Evolutionary conservation across 2,329 filamentous ascomycete species (phyloP).

Genomic region (Penicillium sp.): DNA sequence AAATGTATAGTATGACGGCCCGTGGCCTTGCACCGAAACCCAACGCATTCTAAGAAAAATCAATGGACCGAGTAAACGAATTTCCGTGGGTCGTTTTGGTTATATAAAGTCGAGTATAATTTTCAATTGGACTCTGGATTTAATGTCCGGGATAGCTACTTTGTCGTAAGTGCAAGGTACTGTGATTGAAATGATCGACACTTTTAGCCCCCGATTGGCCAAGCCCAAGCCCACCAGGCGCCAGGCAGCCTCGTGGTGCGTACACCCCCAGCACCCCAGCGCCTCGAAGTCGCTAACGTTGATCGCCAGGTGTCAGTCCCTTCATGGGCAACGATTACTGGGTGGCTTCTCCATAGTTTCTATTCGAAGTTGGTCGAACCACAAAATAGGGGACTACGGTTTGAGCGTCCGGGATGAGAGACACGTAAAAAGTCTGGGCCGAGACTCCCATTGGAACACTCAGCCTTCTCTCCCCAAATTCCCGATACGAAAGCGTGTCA

Average conservation of each 20-base stretch:
- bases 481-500: conserved; percentile 11
- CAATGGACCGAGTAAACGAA: background rate
- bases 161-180: background rate
- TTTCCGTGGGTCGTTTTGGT: too few species aligned
- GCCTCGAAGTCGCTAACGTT: background rate
- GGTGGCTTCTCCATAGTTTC: background rate
- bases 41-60: background rate
- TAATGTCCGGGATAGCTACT: background rate
- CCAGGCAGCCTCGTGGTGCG: conserved; percentile 25
- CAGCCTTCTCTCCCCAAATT: conserved; percentile 8
- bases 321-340: background rate
- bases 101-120: too few species aligned
- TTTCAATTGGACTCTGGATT: too few species aligned
- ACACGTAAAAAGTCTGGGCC: conserved; percentile 5
- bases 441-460: conserved; percentile 1
- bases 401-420: background rate
- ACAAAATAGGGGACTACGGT: background rate
- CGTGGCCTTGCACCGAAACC: conserved; percentile 18
- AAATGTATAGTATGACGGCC: conserved; percentile 27
- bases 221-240: conserved; percentile 9
- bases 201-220: conserved; percentile 15
- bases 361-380: conserved; percentile 16
- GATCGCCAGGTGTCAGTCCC: conserved; percentile 11
- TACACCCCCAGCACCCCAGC: conserved; percentile 7
- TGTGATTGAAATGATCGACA: background rate